Percentiles rank a stretch among this genome's conserved stretches.
phyloP scores from a whole-genome alignment of 1,284 basidiomycete genomes.

The Dichomitus squalens region DNA sequence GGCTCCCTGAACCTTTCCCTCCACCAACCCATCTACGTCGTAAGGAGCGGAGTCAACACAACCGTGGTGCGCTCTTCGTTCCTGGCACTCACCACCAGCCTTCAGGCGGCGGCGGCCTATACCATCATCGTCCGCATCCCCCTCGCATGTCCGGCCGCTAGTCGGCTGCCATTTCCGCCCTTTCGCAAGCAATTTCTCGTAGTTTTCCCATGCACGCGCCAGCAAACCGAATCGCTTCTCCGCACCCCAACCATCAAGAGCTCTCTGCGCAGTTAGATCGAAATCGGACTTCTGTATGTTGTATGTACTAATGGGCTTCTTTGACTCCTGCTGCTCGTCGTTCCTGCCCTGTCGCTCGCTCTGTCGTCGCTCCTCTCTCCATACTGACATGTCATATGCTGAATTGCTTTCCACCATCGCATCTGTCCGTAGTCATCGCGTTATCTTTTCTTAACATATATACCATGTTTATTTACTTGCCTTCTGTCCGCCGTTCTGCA shows the following conservation, averaged over 20 bases:
- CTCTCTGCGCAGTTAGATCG: background rate
- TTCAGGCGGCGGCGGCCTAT: constrained; percentile 21
- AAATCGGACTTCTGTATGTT: background rate
- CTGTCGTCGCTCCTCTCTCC: background rate
- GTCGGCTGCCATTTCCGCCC: background rate
- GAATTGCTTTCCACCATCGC: background rate
- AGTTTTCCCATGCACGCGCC: background rate
- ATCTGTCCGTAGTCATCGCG: background rate
- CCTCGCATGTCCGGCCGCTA: constrained; percentile 19
- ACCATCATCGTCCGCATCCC: constrained; percentile 24
- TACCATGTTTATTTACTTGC: constrained; percentile 6
- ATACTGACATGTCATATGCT: too few relatives aligned
- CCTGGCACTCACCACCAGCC: constrained; percentile 27
- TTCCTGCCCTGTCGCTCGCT: background rate
- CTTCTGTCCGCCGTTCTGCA: background rate
- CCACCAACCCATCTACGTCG: constrained; percentile 73
- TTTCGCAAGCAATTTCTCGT: background rate
- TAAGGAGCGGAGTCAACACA: constrained; percentile 76
- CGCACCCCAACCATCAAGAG: background rate
- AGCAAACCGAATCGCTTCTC: background rate
- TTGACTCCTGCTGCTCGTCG: background rate
- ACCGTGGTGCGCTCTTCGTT: constrained; percentile 68
- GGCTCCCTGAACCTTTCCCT: constrained; percentile 80
- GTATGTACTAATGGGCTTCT: background rate
- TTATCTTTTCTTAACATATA: background rate